A percentile compares a stretch with the other conserved stretches of the same genome.
These are phyloP conservation scores for Kodamaea anthophila DNA, from an alignment of 1,139 yeast genomes.

Conservation along the genomic window DNA sequence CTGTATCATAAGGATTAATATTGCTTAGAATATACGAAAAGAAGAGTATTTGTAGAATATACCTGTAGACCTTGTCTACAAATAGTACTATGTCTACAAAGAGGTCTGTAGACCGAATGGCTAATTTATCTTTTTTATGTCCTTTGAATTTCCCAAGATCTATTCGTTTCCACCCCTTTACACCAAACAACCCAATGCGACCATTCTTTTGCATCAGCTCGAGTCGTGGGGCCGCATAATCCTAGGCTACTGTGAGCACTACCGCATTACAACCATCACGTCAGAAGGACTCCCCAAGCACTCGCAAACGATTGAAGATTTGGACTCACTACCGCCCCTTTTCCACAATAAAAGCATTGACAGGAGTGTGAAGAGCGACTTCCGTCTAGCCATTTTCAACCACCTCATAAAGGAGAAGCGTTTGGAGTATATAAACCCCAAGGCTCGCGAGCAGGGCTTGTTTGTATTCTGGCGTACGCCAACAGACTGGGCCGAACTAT, in stretches of 20 bases:
- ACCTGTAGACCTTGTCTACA: background rate
- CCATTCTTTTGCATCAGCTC: constrained; percentile 71
- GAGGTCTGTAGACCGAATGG: too few species aligned
- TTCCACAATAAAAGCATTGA: constrained; percentile 47
- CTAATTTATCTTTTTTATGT: too few species aligned
- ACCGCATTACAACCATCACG: constrained; percentile 40
- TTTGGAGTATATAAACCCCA: constrained; percentile 47
- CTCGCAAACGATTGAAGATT: constrained; percentile 21
- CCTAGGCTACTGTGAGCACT: constrained; percentile 52
- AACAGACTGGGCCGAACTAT: constrained; percentile 69
- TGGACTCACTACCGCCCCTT: constrained; percentile 24
- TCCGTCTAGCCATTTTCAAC: constrained; percentile 49
- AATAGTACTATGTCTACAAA: too few species aligned
- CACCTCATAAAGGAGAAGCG: constrained; percentile 49
- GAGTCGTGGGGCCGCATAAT: constrained; percentile 39
- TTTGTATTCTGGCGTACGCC: constrained; percentile 65
- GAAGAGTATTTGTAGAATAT: background rate
- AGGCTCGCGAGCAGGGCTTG: constrained; percentile 39
- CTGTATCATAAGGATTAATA: constrained; percentile 6
- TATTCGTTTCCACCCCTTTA: constrained; percentile 89
- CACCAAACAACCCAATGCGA: constrained; percentile 81
- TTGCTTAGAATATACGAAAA: constrained; percentile 6
- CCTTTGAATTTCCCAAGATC: constrained; percentile 56
- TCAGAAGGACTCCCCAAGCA: constrained; percentile 23
- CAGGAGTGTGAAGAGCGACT: constrained; percentile 49